phyloP scores from a whole-genome alignment of 352 stramenopile genomes.

The Phytophthora idaei region DNA sequence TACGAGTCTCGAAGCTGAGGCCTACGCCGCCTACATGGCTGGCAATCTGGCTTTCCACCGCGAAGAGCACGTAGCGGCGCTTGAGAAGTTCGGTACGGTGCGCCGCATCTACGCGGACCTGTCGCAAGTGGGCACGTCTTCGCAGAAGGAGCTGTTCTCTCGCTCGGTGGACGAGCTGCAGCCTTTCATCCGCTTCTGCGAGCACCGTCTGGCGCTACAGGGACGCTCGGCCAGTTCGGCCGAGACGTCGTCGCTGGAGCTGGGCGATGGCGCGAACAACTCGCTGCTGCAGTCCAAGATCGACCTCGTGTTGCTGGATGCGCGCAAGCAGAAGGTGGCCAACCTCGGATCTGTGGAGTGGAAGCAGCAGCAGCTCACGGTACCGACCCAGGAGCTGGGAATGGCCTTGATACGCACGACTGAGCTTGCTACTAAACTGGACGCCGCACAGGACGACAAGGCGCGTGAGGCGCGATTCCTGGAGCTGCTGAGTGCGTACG shows the following conservation, averaged over 20 bases:
- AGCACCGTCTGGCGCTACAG: conserved; percentile 76
- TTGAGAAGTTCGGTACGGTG: conserved; percentile 82
- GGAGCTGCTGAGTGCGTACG: conserved; percentile 76
- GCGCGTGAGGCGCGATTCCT: conserved; percentile 71
- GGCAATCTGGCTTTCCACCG: conserved; percentile 90
- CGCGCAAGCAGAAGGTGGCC: conserved; percentile 86
- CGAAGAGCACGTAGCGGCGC: conserved; percentile 80
- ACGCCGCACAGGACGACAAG: conserved; percentile 65
- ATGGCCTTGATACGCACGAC: conserved; percentile 73
- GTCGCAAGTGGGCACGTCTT: conserved; percentile 77
- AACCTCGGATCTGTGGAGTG: conserved; percentile 79
- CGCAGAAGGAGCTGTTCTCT: conserved; percentile 82
- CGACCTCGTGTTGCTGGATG: conserved; percentile 80
- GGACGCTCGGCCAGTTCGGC: conserved; percentile 48
- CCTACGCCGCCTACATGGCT: conserved; percentile 89
- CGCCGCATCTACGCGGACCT: conserved; percentile 87
- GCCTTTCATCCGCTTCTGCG: conserved; percentile 86
- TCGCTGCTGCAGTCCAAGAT: conserved; percentile 86
- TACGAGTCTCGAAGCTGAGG: conserved; percentile 88
- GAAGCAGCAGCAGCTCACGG: conserved; percentile 78
- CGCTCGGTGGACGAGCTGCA: conserved; percentile 74
- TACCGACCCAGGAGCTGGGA: conserved; percentile 76
- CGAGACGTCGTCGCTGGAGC: conserved; percentile 51
- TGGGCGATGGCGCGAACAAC: conserved; percentile 74
- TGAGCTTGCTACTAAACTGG: conserved; percentile 70